Conservation (phyloP, 2,329 filamentous ascomycete species). For the Uncinocarpus reesii region DNA sequence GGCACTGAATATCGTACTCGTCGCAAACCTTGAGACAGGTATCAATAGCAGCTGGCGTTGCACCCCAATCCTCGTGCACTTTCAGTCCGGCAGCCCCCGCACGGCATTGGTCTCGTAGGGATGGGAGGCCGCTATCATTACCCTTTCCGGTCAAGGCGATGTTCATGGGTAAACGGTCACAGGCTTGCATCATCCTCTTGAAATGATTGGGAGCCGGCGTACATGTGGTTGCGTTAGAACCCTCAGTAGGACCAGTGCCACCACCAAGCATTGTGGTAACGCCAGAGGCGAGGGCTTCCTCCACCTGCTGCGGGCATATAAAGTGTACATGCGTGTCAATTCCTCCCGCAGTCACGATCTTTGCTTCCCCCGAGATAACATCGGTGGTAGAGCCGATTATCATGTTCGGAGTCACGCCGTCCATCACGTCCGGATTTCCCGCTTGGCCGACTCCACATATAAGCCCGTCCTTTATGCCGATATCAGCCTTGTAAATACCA, state of each 20-base stretch:
- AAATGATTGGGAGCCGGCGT: conserved; percentile 78
- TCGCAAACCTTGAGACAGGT: conserved; percentile 77
- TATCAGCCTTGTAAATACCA: conserved; percentile 93
- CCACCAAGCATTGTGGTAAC: conserved; percentile 87
- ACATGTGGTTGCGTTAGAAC: conserved; percentile 85
- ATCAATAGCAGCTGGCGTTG: conserved; percentile 83
- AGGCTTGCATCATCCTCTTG: conserved; percentile 79
- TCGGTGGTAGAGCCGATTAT: conserved; percentile 81
- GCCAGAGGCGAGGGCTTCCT: conserved; percentile 73
- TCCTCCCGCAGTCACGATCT: conserved; percentile 82
- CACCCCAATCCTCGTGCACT: conserved; percentile 93
- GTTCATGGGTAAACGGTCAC: conserved; percentile 72
- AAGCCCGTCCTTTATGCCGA: conserved; percentile 76
- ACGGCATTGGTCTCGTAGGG: conserved; percentile 66
- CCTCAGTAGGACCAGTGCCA: conserved; percentile 84
- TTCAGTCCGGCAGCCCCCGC: conserved; percentile 87
- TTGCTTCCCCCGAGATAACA: conserved; percentile 79
- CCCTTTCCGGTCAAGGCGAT: conserved; percentile 88
- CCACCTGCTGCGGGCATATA: conserved; percentile 84
- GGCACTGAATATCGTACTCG: conserved; percentile 80
- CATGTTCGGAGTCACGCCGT: conserved; percentile 67
- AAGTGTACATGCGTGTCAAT: conserved; percentile 88
- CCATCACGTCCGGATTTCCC: conserved; percentile 95
- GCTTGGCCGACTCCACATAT: conserved; percentile 90
- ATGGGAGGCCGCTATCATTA: conserved; percentile 63